Percentiles rank a stretch among this genome's conserved stretches.
Evolutionary conservation across 805 yeast species (phyloP).

Genomic region (Saccharomycopsis babjevae): DNA sequence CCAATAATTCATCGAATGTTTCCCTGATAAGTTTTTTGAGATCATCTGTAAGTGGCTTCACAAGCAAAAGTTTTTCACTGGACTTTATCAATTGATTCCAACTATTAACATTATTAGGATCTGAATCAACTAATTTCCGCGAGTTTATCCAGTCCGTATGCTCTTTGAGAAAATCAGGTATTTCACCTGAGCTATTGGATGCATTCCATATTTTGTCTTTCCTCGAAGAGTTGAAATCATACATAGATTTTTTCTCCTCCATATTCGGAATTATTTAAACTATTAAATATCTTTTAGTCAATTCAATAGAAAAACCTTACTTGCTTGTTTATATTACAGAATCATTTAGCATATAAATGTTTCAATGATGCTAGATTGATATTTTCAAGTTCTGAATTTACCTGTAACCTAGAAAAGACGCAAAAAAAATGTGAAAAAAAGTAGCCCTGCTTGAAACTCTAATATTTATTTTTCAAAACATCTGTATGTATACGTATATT

Average conservation of each 20-base stretch:
- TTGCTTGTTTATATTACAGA: no score
- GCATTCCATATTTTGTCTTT: not conserved
- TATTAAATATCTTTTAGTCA: not conserved
- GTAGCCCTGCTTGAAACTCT: not conserved
- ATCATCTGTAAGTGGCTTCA: slow-evolving; percentile 9
- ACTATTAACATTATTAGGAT: slow-evolving; percentile 2
- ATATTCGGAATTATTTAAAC: not conserved
- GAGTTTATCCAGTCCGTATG: slow-evolving; percentile 22
- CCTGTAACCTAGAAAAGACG: not conserved
- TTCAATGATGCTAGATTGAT: not conserved
- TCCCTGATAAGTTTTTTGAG: slow-evolving; percentile 16
- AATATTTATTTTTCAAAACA: not conserved
- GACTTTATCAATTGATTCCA: slow-evolving; percentile 14
- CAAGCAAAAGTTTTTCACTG: slow-evolving; percentile 2
- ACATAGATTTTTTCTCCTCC: not conserved
- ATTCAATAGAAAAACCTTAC: no score
- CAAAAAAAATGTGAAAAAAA: not conserved
- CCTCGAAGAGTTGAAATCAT: not conserved
- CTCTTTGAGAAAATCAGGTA: slow-evolving; percentile 18
- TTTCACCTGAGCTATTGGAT: not conserved
- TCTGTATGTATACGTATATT: no score
- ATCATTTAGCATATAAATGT: no score
- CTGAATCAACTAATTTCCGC: slow-evolving; percentile 18
- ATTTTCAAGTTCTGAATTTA: not conserved
- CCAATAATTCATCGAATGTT: slow-evolving; percentile 35